A percentile compares a stretch with the other conserved stretches of the same genome.
These are phyloP conservation scores for Calendula officinalis DNA, from an alignment of 129 eudicot genomes.

Conservation along the genomic window DNA sequence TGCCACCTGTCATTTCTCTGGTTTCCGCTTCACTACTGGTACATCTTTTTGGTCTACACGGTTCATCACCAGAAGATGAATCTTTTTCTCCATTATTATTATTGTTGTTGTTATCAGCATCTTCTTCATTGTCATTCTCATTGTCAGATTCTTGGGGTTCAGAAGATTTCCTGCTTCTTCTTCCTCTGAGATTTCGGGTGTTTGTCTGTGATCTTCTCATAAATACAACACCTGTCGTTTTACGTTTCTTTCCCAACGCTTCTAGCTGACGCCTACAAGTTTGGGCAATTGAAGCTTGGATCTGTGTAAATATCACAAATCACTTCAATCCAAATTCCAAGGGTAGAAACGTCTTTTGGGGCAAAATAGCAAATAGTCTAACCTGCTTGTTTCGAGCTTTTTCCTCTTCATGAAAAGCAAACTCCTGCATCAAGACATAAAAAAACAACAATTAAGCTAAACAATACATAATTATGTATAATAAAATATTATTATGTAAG, in stretches of 20 bases:
- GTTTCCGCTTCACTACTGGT: constrained; percentile 42
- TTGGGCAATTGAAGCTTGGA: constrained; percentile 87
- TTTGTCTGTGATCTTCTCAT: constrained; percentile 38
- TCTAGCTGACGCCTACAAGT: constrained; percentile 81
- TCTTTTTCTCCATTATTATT: constrained; percentile 19
- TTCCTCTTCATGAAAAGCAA: constrained; percentile 34
- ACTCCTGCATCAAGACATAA: constrained; percentile 39
- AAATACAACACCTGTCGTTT: constrained; percentile 49
- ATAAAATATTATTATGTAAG: background rate
- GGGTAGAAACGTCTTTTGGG: too few species aligned
- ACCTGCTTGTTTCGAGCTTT: constrained; percentile 41
- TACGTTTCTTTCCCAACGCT: constrained; percentile 80
- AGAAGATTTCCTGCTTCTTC: constrained; percentile 28
- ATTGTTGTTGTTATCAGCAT: too few species aligned
- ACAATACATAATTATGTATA: background rate
- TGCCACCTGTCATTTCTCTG: constrained; percentile 22
- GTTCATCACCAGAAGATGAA: constrained; percentile 31
- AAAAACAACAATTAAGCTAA: background rate
- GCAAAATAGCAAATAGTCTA: background rate
- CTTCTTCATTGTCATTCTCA: constrained; percentile 6
- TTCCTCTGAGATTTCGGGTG: constrained; percentile 32
- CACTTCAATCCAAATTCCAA: too few species aligned
- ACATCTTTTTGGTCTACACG: constrained; percentile 43
- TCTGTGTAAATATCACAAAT: constrained; percentile 36
- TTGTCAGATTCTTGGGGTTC: constrained; percentile 39